Evolutionary conservation across 805 yeast species (phyloP), one percentile per base, ranked within the genome.

Genomic region (Myxozyma kluyveri): DNA sequence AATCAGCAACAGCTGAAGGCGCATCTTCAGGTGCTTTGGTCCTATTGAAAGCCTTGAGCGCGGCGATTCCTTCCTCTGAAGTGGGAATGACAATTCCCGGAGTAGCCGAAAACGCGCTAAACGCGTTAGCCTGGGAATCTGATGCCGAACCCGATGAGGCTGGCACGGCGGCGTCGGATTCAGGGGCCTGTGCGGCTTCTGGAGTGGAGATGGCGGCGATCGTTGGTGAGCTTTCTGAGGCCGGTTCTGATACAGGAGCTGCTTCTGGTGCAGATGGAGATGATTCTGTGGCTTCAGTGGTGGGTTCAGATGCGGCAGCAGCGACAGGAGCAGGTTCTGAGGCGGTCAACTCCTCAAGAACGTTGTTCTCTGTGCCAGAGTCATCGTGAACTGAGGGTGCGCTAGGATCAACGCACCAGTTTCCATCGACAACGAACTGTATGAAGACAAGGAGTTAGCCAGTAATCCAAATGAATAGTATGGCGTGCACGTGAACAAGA

Each of bases 1-100:
- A n/a, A n/a, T n/a, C n/a, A n/a, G n/a, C n/a, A n/a, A n/a, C n/a
- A n/a, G n/a, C n/a, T n/a, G n/a, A n/a, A n/a, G n/a, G n/a, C n/a
- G n/a, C n/a, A n/a, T n/a, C n/a, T n/a, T n/a, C n/a, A n/a, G n/a
- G n/a, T n/a, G n/a, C n/a, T n/a, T n/a, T n/a, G n/a, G n/a, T n/a
- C n/a, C n/a, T n/a, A n/a, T n/a, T 29, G 14, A 29, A 29, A 9
- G 33, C 14, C 39, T 35, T 17, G 21, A 88, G 85, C 45, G 82
- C 96, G 54, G 78, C 73, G 62, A 87, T 79, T 17, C 80, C 76
- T 41, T 75, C 77, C 18, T 87, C 76, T 63, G 84, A 77, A 38
- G 71, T 63, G 43, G 90, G 91, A 59, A 84, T 65, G 36, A 73
- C 77, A 55, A 86, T 75, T 45, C 96, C 96, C 31, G 93, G 88